Percentiles rank a stretch among this genome's conserved stretches.
These are phyloP conservation scores for Raffaelea ambrosiae DNA, from an alignment of 2,329 filamentous ascomycete genomes.

Conservation along the genomic window DNA sequence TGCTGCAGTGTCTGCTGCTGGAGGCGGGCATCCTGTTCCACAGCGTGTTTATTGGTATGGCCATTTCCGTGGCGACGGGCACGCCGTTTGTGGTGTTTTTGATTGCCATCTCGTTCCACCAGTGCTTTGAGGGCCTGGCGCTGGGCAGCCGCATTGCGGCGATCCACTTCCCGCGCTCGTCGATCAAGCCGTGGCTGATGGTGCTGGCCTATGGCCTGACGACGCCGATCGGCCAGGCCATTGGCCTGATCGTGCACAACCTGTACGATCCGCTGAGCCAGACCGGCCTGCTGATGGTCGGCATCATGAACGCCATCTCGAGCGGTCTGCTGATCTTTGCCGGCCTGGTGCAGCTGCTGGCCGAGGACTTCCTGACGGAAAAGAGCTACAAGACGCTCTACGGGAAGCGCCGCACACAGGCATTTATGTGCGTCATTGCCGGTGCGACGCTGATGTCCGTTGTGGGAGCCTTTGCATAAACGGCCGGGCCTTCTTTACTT, in stretches of 20 bases:
- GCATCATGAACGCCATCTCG: constrained; percentile 80
- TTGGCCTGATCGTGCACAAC: constrained; percentile 68
- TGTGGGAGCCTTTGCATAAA: constrained; percentile 63
- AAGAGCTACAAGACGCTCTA: constrained; percentile 62
- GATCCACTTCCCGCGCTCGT: constrained; percentile 66
- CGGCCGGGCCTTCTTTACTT: neutral
- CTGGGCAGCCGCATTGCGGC: constrained; percentile 78
- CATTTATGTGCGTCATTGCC: constrained; percentile 53
- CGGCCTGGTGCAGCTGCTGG: constrained; percentile 72
- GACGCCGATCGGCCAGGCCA: constrained; percentile 75
- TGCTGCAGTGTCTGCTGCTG: constrained; percentile 70
- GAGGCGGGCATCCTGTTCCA: constrained; percentile 82
- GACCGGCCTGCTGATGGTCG: constrained; percentile 70
- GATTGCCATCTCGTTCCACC: constrained; percentile 73
- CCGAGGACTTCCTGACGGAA: constrained; percentile 74
- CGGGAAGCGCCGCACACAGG: constrained; percentile 52
- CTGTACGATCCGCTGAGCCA: constrained; percentile 73
- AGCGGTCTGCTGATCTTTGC: constrained; percentile 75
- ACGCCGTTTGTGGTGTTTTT: constrained; percentile 73
- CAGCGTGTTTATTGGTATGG: constrained; percentile 81
- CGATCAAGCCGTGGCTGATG: constrained; percentile 75
- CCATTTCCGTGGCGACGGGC: constrained; percentile 70
- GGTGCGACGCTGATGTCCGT: constrained; percentile 63
- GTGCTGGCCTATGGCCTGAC: constrained; percentile 67
- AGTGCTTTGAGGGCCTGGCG: constrained; percentile 83